Evolutionary conservation across 2,329 filamentous ascomycete species (phyloP).

Genomic region (Rachicladosporium sp.): DNA sequence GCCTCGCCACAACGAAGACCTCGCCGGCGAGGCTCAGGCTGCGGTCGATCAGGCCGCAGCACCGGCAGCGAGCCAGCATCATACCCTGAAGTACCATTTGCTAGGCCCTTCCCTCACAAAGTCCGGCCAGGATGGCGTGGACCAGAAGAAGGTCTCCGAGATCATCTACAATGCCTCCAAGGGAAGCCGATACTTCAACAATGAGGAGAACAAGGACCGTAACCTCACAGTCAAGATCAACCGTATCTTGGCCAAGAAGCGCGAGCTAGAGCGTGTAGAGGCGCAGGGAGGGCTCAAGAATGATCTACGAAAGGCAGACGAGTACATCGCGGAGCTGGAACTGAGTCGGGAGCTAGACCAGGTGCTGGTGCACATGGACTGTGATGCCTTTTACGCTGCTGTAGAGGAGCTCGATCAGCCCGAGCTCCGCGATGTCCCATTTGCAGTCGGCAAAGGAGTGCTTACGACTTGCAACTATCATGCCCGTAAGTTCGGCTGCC

Average conservation of each 20-base stretch:
- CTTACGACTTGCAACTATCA: conserved; percentile 73
- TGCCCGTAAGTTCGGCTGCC: conserved; percentile 77
- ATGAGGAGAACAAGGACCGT: conserved; percentile 74
- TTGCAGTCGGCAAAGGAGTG: conserved; percentile 72
- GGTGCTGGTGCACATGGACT: conserved; percentile 81
- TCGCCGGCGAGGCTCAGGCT: conserved; percentile 11
- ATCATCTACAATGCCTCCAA: conserved; percentile 96
- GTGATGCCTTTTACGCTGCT: conserved; percentile 93
- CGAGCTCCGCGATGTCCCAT: conserved; percentile 73
- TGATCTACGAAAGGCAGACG: conserved; percentile 66
- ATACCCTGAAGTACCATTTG: conserved; percentile 76
- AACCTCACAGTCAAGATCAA: conserved; percentile 76
- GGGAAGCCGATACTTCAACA: conserved; percentile 90
- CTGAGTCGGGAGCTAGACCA: conserved; percentile 68
- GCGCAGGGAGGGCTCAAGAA: conserved; percentile 40
- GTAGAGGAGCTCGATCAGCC: conserved; percentile 68
- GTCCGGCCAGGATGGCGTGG: conserved; percentile 83
- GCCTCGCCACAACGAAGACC: conserved; percentile 13
- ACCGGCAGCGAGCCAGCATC: conserved; percentile 30
- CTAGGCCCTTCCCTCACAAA: conserved; percentile 88
- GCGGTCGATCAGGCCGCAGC: conserved; percentile 1
- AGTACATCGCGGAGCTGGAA: conserved; percentile 70
- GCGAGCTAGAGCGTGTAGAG: conserved; percentile 62
- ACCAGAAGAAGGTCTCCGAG: conserved; percentile 87
- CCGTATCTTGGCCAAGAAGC: conserved; percentile 62